These are phyloP conservation scores for Phlebiopsis flavidoalba DNA, from an alignment of 768 basidiomycete genomes.

Conservation along the genomic window DNA sequence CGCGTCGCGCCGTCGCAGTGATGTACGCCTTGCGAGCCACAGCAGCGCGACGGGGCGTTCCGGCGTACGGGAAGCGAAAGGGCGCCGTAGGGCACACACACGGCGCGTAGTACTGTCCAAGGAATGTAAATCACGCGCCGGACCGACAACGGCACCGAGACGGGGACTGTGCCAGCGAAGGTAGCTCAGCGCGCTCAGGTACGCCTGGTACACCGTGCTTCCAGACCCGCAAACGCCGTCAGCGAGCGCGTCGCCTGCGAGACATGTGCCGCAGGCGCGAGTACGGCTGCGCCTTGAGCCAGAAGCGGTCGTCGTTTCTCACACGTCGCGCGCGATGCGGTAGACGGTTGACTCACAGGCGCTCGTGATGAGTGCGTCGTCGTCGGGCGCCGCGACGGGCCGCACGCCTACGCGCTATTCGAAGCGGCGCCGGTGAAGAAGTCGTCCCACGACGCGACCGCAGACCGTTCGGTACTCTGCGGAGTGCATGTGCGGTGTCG, in stretches of 20 bases:
- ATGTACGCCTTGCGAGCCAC: conserved; percentile 36
- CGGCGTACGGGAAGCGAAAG: no score
- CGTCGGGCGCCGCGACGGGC: conserved; percentile 28
- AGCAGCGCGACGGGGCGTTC: conserved; percentile 15
- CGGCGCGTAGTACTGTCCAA: conserved; percentile 34
- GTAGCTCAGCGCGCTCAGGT: conserved; percentile 49
- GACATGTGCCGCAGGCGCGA: conserved; percentile 14
- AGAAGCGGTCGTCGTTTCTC: conserved; percentile 46
- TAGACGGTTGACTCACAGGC: conserved; percentile 52
- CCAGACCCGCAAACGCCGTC: conserved; percentile 35
- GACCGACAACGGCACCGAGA: no score
- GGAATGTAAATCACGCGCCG: no score
- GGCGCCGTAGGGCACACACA: conserved; percentile 32
- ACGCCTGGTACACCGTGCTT: conserved; percentile 52
- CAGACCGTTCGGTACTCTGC: conserved; percentile 41
- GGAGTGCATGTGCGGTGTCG: conserved; percentile 33
- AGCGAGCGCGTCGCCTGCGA: conserved; percentile 35
- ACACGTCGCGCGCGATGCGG: conserved; percentile 33
- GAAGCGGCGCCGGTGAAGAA: conserved; percentile 49
- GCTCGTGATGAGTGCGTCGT: conserved; percentile 33
- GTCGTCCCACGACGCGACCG: conserved; percentile 44
- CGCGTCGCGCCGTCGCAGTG: conserved; percentile 41
- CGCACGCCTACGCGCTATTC: conserved; percentile 34
- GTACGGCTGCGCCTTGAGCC: conserved; percentile 56
- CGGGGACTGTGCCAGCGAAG: conserved; percentile 67